A percentile compares a stretch with the other conserved stretches of the same genome.
phyloP scores from a whole-genome alignment of 2,329 filamentous ascomycete genomes.

The Niveomyces coronatus region DNA sequence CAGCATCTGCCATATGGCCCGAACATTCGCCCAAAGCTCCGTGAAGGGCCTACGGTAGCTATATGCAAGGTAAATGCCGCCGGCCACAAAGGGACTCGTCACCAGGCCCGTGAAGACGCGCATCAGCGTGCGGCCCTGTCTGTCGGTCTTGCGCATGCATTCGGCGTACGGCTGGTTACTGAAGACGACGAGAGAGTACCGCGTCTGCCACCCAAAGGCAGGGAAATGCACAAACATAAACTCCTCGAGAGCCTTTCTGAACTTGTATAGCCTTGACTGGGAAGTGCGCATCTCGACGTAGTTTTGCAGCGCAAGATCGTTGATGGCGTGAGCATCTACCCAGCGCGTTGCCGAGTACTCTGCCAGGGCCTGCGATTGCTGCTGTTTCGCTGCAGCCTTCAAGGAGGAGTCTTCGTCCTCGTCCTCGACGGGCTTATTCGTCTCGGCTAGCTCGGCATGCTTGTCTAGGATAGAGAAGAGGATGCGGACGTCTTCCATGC shows the following conservation, averaged over 20 bases:
- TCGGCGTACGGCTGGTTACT: constrained; percentile 86
- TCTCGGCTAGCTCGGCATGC: constrained; percentile 38
- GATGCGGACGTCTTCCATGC: constrained; percentile 84
- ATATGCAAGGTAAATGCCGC: constrained; percentile 17
- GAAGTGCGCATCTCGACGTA: constrained; percentile 89
- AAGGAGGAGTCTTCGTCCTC: constrained; percentile 16
- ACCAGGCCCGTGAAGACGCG: constrained; percentile 29
- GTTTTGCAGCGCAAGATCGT: constrained; percentile 82
- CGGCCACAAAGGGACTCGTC: constrained; percentile 21
- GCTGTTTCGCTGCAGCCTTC: constrained; percentile 37
- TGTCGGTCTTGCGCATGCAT: constrained; percentile 58
- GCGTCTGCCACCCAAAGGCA: constrained; percentile 74
- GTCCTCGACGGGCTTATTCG: constrained; percentile 25
- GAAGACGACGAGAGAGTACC: constrained; percentile 88
- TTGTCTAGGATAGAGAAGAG: constrained; percentile 75
- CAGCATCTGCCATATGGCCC: constrained; percentile 8
- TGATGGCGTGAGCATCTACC: constrained; percentile 79
- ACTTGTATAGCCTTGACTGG: constrained; percentile 66
- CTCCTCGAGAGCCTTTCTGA: constrained; percentile 84
- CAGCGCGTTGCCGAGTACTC: constrained; percentile 67
- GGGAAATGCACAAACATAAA: constrained; percentile 67
- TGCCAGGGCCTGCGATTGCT: constrained; percentile 54
- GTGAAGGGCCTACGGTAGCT: constrained; percentile 14
- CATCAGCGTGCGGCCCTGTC: constrained; percentile 55
- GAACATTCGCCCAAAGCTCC: constrained; percentile 5